These are phyloP conservation scores for Nematodospora anomalae DNA, from an alignment of 1,139 yeast genomes.

Conservation along the genomic window DNA sequence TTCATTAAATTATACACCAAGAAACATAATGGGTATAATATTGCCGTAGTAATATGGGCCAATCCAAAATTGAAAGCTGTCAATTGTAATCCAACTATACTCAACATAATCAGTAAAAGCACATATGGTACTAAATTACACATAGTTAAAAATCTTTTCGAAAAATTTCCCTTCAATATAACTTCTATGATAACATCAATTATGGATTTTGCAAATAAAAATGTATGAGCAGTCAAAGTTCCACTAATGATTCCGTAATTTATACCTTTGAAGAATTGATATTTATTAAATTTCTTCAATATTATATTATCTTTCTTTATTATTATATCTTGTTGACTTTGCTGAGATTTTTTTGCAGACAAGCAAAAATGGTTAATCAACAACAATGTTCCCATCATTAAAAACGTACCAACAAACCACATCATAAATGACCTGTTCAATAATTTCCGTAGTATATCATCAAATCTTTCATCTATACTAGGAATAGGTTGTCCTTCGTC, in stretches of 20 bases:
- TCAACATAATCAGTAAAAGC: constrained; percentile 58
- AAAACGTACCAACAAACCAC: constrained; percentile 43
- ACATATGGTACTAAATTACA: constrained; percentile 40
- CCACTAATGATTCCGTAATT: constrained; percentile 75
- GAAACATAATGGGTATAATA: constrained; percentile 82
- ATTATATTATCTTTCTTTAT: constrained; percentile 6
- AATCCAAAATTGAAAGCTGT: constrained; percentile 75
- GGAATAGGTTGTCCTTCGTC: constrained; percentile 24
- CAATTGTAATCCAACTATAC: constrained; percentile 72
- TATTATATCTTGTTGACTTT: constrained; percentile 13
- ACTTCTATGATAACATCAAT: constrained; percentile 64
- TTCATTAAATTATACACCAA: constrained; percentile 78
- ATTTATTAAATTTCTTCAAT: constrained; percentile 14
- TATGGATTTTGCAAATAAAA: constrained; percentile 79
- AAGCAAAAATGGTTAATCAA: constrained; percentile 21
- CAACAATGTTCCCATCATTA: constrained; percentile 27
- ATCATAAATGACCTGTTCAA: constrained; percentile 28
- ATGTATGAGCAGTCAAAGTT: constrained; percentile 79
- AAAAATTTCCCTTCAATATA: constrained; percentile 32
- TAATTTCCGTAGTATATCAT: constrained; percentile 27
- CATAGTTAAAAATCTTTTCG: constrained; percentile 23
- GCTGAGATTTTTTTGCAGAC: constrained; percentile 8
- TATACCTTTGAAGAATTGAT: constrained; percentile 48
- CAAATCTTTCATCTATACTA: constrained; percentile 27
- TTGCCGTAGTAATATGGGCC: constrained; percentile 69